Evolutionary conservation across 805 yeast species (phyloP).

Genomic region (Nakazawaea pomicola): DNA sequence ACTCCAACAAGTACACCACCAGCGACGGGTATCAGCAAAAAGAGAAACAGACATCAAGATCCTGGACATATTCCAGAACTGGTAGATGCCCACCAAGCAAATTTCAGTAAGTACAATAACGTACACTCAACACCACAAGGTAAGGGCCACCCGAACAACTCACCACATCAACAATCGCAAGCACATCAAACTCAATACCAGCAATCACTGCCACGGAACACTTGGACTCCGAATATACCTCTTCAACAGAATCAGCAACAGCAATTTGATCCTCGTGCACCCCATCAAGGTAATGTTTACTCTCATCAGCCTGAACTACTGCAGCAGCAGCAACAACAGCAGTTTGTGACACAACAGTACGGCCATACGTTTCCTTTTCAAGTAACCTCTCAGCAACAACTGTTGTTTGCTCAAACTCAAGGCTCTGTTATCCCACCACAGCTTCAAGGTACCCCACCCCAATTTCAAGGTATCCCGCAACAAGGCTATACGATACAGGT

Average conservation of each 20-base stretch:
- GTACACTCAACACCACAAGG: too few relatives aligned
- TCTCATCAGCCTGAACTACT: not conserved
- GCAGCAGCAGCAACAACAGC: constrained; percentile 11
- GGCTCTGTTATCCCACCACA: too few relatives aligned
- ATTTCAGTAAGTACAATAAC: not conserved
- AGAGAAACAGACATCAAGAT: not conserved
- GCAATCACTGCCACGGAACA: not conserved
- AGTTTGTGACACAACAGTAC: not conserved
- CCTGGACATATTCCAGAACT: not conserved
- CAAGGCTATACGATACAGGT: too few relatives aligned
- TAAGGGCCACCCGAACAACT: too few relatives aligned
- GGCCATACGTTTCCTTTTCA: too few relatives aligned
- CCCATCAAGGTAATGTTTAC: too few relatives aligned
- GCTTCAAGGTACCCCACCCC: too few relatives aligned
- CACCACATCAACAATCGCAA: not conserved
- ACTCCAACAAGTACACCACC: not conserved
- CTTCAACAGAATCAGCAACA: constrained; percentile 1
- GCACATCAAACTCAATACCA: not conserved
- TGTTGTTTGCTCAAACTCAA: too few relatives aligned
- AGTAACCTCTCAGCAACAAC: too few relatives aligned
- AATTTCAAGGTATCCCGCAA: too few relatives aligned
- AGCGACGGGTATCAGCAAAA: not conserved
- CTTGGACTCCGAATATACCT: not conserved
- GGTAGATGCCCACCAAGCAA: not conserved
- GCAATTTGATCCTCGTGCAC: not conserved